Base-by-base conservation (phyloP, 1,284 basidiomycete species). In the Tetrapyrgos nigripes region DNA sequence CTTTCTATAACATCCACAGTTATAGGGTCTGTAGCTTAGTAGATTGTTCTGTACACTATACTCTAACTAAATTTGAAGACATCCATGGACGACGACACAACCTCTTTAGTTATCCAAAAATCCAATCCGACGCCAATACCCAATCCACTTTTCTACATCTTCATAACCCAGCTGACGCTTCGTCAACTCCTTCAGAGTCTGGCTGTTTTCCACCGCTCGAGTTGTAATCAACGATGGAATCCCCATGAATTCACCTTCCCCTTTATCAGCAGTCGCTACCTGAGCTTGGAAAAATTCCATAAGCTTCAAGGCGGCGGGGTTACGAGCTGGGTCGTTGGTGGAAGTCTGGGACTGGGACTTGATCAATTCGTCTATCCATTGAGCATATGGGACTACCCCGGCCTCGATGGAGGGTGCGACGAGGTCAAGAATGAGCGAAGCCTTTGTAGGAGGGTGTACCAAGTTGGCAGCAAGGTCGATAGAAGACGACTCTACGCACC, bases 391-490 rank as follows among this genome's bases (percentile, higher is more conserved):
- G 13, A 73, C 43, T 27, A 70, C 27, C 23, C 56, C 33, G 13
- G 56, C 55, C 19, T 53, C 51, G 43, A 58, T 33, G 13, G 65
- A 21, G 1, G 59, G 57, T 3, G 63, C 61, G 8, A 58, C 47
- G 24, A 71, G 57, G 4, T 57, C 35, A 14, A 53, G 50, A 46
- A 75, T 67, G 23, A 72, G 13, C 1, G 55, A 50, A 2, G 23
- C 71, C 51, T 52, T 17, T 6, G 60, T 44, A 2, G 66, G 66
- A 1, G 60, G 61, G 1, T 69, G 69, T 53, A 72, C 67, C 19
- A 73, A 64, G 23, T 76, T 5, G 44, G 72, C 72, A 6, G 69
- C 47, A 5, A 61, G 60, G 1, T 65, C 63, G 9, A 35, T 48
- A n/a, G 17, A 9, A 5, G 17, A 73, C 69, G 19, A 13, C 26